A percentile compares a stretch with the other conserved stretches of the same genome.
Conservation (phyloP, 441 rosid genomes). For the Pelargonium exstipulatum region DNA sequence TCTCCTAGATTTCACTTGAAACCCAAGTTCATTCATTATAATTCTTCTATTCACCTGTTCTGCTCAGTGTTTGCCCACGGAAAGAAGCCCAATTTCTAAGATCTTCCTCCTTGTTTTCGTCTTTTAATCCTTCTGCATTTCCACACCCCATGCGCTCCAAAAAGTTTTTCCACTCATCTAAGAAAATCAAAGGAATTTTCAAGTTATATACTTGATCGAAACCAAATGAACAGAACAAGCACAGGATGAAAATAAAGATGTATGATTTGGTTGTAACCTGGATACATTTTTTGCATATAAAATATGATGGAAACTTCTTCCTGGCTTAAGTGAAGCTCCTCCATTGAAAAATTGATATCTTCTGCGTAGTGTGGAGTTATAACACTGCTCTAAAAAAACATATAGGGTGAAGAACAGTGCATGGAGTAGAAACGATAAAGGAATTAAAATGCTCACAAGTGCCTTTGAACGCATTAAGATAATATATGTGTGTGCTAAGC, state of each 20-base stretch:
- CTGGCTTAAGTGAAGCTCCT: slow-evolving; percentile 67
- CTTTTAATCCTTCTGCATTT: slow-evolving; percentile 41
- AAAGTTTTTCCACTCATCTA: slow-evolving; percentile 96
- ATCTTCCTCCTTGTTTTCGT: slow-evolving; percentile 52
- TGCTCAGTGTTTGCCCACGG: slow-evolving; percentile 90
- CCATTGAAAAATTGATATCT: slow-evolving; percentile 66
- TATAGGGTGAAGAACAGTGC: slow-evolving; percentile 12
- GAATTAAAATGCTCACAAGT: background rate
- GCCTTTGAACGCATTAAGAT: background rate
- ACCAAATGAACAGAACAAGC: slow-evolving; percentile 14
- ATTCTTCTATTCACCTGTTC: slow-evolving; percentile 61
- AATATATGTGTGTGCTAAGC: too few species aligned
- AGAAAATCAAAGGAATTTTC: slow-evolving; percentile 16
- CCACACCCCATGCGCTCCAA: slow-evolving; percentile 79
- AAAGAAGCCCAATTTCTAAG: slow-evolving; percentile 91
- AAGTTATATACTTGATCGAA: slow-evolving; percentile 10
- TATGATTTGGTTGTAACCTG: slow-evolving; percentile 41
- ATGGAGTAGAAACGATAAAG: slow-evolving; percentile 3
- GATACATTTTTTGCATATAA: slow-evolving; percentile 83
- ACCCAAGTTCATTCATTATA: slow-evolving; percentile 9
- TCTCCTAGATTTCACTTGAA: slow-evolving; percentile 7
- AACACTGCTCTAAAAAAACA: slow-evolving; percentile 51
- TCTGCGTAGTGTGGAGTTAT: slow-evolving; percentile 88
- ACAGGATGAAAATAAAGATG: slow-evolving; percentile 11
- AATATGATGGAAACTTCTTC: slow-evolving; percentile 75